Percentiles rank a stretch among this genome's conserved stretches.
Conservation (phyloP, 495 filamentous ascomycete genomes). For the Talaromyces ruber region DNA sequence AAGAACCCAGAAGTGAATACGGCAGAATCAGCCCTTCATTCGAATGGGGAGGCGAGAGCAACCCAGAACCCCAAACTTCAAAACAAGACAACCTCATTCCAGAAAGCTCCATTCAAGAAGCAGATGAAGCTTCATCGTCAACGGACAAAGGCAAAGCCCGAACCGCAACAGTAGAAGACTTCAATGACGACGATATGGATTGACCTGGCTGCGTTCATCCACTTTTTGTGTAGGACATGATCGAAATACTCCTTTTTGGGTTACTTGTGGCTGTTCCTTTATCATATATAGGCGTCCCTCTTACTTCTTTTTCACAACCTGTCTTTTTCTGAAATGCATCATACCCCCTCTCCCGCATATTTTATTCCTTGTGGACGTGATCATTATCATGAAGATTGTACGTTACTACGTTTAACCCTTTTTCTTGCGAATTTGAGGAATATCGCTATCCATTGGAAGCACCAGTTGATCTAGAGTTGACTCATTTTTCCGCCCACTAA, state of each 20-base stretch:
- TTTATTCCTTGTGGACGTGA: background rate
- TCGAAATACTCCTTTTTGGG: background rate
- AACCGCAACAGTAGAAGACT: slow-evolving; percentile 41
- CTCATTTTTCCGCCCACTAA: background rate
- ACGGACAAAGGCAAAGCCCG: slow-evolving; percentile 37
- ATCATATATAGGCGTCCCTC: background rate
- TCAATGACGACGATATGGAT: slow-evolving; percentile 28
- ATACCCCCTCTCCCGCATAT: background rate
- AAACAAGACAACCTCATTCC: background rate
- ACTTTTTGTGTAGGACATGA: background rate
- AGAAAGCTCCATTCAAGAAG: background rate
- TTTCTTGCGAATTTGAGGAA: background rate
- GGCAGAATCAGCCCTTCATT: background rate
- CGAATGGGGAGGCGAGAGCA: background rate
- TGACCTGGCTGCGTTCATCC: background rate
- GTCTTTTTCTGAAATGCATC: background rate
- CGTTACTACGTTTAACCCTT: background rate
- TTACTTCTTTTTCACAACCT: background rate
- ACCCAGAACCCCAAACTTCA: background rate
- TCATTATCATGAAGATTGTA: background rate
- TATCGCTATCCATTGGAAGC: background rate
- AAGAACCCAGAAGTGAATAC: background rate
- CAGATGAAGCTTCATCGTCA: background rate
- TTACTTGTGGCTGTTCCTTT: background rate
- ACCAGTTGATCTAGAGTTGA: background rate